Conservation (phyloP, 2,329 filamentous ascomycete genomes). For the Colletotrichum eleusines region DNA sequence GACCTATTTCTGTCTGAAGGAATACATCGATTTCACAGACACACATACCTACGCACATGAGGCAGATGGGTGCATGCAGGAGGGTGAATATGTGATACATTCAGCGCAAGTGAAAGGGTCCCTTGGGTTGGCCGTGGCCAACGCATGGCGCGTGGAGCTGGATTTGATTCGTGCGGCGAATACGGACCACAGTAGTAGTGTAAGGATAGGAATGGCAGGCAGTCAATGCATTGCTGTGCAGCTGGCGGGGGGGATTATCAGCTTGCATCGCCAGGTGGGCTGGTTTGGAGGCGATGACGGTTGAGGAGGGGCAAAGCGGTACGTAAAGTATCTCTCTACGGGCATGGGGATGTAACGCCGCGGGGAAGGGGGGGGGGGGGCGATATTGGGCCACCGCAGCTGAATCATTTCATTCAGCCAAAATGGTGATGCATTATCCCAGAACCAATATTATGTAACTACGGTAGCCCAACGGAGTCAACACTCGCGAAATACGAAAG, state of each 20-base stretch:
- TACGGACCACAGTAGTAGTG: not conserved
- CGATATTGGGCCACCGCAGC: conserved; percentile 4
- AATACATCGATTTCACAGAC: not conserved
- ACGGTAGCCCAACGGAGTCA: not conserved
- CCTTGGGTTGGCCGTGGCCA: conserved; percentile 27
- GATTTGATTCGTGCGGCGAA: conserved; percentile 25
- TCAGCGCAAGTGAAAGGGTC: conserved; percentile 26
- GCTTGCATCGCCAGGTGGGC: not conserved
- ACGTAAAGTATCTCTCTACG: conserved; percentile 8
- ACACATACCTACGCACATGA: not conserved
- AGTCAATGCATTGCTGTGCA: not conserved
- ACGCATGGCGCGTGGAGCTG: conserved; percentile 30
- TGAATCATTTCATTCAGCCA: conserved; percentile 19
- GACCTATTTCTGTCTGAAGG: conserved; percentile 6
- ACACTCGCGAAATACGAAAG: not conserved
- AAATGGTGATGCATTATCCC: not conserved
- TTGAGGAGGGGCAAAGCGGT: not conserved
- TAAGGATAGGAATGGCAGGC: too few species aligned
- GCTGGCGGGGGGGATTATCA: conserved; percentile 8
- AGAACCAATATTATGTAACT: not conserved
- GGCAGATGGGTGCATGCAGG: conserved; percentile 25
- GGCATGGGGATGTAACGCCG: not conserved
- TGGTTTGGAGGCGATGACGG: conserved; percentile 1
- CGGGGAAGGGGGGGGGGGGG: not conserved
- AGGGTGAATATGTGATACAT: conserved; percentile 26